A percentile compares a stretch with the other conserved stretches of the same genome.
These are phyloP conservation scores for Melocanna baccifera DNA, from an alignment of 176 grass and related monocot species.

Conservation along the genomic window DNA sequence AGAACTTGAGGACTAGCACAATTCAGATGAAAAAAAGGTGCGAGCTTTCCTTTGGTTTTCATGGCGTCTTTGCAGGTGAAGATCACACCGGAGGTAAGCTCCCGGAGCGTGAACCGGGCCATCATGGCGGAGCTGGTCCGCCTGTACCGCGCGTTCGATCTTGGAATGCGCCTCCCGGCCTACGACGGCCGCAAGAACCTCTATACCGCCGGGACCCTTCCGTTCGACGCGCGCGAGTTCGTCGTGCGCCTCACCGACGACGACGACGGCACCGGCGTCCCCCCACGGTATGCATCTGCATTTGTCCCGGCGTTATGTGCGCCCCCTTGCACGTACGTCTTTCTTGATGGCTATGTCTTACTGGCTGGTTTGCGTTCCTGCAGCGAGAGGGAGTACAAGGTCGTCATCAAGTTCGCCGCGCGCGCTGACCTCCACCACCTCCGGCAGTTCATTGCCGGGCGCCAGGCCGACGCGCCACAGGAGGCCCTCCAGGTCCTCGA, in stretches of 20 bases:
- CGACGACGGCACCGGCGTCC: constrained; percentile 53
- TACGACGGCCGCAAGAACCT: constrained; percentile 97
- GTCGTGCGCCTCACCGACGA: constrained; percentile 69
- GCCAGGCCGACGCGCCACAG: constrained; percentile 76
- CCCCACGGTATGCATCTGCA: constrained; percentile 49
- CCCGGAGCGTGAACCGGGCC: constrained; percentile 69
- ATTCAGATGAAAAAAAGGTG: constrained; percentile 16
- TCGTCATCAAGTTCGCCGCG: constrained; percentile 92
- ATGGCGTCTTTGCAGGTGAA: constrained; percentile 51
- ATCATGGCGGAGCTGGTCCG: constrained; percentile 81
- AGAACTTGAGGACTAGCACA: not conserved
- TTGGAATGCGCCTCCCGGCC: constrained; percentile 75
- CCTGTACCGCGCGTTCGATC: constrained; percentile 67
- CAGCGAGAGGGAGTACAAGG: constrained; percentile 88
- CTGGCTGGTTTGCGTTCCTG: not conserved
- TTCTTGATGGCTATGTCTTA: not conserved
- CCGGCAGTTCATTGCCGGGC: constrained; percentile 78
- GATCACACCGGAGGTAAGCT: constrained; percentile 84
- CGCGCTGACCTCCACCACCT: constrained; percentile 92
- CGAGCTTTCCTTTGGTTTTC: not conserved
- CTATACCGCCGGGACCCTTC: constrained; percentile 72
- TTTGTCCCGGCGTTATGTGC: not conserved
- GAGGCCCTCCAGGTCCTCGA: constrained; percentile 96
- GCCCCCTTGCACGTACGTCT: not conserved
- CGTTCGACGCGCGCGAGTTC: constrained; percentile 87